Conservation (phyloP, 257 asterid species). For the Solanum pimpinellifolium region DNA sequence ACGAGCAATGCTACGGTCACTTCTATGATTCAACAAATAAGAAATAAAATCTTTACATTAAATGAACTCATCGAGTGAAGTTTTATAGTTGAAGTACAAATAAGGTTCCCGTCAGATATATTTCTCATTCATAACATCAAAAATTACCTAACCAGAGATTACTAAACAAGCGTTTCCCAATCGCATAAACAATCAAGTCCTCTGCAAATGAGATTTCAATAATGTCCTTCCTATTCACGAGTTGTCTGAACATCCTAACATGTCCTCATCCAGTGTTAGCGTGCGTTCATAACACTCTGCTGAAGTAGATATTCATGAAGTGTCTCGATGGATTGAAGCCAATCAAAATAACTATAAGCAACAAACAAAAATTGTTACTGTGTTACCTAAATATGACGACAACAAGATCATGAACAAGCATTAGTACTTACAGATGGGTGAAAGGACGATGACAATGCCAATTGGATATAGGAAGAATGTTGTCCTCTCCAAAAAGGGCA, state of each 20-base stretch:
- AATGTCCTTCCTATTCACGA: neutral
- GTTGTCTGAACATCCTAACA: conserved; percentile 2
- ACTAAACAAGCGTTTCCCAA: neutral
- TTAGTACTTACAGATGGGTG: conserved; percentile 54
- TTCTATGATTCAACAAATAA: neutral
- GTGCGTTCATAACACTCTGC: conserved; percentile 34
- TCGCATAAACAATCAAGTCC: neutral
- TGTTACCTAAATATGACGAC: neutral
- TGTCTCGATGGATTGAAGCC: conserved; percentile 97
- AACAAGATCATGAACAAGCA: neutral
- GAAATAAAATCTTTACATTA: neutral
- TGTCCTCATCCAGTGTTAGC: conserved; percentile 11
- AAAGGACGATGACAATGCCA: conserved; percentile 66
- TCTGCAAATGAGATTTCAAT: neutral
- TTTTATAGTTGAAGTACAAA: neutral
- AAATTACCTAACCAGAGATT: neutral
- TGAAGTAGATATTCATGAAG: conserved; percentile 80
- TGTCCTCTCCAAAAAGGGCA: conserved; percentile 96
- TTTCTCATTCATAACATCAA: neutral
- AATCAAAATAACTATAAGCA: conserved; percentile 64
- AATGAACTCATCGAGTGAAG: neutral
- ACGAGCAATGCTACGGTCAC: neutral
- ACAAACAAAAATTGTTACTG: neutral
- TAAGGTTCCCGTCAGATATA: neutral
- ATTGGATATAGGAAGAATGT: conserved; percentile 96